Evolutionary conservation across 768 basidiomycete genomes (phyloP).

Genomic region (Jaapia argillacea): DNA sequence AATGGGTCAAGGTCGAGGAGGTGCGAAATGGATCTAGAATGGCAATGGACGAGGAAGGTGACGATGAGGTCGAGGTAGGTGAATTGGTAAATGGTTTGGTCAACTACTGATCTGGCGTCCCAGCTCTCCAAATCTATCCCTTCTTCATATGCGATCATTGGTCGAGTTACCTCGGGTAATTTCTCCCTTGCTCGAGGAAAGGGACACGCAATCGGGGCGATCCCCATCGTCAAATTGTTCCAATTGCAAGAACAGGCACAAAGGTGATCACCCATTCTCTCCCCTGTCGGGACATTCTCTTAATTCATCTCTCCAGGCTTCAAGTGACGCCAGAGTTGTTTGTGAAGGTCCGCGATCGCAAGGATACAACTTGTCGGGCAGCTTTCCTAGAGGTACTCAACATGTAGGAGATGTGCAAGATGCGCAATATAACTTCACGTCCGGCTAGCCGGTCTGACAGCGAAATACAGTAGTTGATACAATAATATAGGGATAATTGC

Average conservation of each 20-base stretch:
- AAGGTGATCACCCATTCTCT: slow-evolving; percentile 17
- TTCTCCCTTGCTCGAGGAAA: slow-evolving; percentile 71
- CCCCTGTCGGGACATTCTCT: neutral
- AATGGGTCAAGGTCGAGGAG: slow-evolving; percentile 31
- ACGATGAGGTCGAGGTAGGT: slow-evolving; percentile 21
- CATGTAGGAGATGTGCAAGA: too few species aligned
- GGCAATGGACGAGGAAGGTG: slow-evolving; percentile 12
- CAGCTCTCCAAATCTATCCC: slow-evolving; percentile 39
- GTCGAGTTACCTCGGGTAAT: slow-evolving; percentile 78
- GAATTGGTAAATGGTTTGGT: neutral
- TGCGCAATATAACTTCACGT: too few species aligned
- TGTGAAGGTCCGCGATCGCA: slow-evolving; percentile 57
- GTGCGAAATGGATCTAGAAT: slow-evolving; percentile 13
- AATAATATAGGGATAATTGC: too few species aligned
- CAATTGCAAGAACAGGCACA: slow-evolving; percentile 41
- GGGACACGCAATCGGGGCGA: slow-evolving; percentile 68
- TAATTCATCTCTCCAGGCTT: neutral
- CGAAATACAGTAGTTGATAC: too few species aligned
- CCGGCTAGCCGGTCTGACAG: too few species aligned
- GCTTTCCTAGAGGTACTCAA: slow-evolving; percentile 34
- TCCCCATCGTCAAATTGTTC: slow-evolving; percentile 46
- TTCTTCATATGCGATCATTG: slow-evolving; percentile 43
- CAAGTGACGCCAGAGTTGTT: slow-evolving; percentile 21
- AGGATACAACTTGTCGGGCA: slow-evolving; percentile 41
- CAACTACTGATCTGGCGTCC: neutral